Evolutionary conservation across 805 yeast species (phyloP), one percentile per base, ranked within the genome.

Genomic region (Suhomyces prunicola): DNA sequence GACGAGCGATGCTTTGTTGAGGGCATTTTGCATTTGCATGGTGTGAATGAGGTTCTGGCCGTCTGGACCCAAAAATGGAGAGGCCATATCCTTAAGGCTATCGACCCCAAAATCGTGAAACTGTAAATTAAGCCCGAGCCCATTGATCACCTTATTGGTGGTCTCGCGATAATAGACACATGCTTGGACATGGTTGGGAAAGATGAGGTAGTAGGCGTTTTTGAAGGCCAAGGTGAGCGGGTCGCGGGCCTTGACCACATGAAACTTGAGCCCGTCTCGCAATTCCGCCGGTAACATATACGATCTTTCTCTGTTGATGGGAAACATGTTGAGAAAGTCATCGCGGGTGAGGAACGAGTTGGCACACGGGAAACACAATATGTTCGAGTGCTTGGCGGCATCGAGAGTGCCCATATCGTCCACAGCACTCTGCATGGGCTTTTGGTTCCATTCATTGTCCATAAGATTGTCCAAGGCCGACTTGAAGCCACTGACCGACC

Each of bases 151-250:
- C 50, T 79, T 76, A 7, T 77, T 75, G 10, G 63, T 53, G 0
- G 86, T 79, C 57, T 84, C 88, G 19, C 72, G 61, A 65, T 72
- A 74, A 63, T 79, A 86, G 3, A 72, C 72, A 19, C 80, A 72
- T 0, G 90, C 89, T 17, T 76, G 78, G 24, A 73, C 70, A 39
- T 65, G 62, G 40, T 70, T 66, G 4, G 71, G 70, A 60, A 87
- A 87, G 6, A 82, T 62, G 35, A 87, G 64, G 62, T 79, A 86
- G 63, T 83, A 84, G 4, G 77, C 73, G 42, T 80, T 79, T 54
- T 74, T 67, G 27, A 80, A 76, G 39, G 67, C 56, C 23, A 86
- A 62, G 15, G 70, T 76, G 2, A 63, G 48, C 0, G 82, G 79
- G 55, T 78, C 71, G 50, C 91, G 64, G 10, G 80, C 80, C 52